These are phyloP conservation scores for Petunia hybrid DNA, from an alignment of 305 asterid genomes.

Conservation along the genomic window DNA sequence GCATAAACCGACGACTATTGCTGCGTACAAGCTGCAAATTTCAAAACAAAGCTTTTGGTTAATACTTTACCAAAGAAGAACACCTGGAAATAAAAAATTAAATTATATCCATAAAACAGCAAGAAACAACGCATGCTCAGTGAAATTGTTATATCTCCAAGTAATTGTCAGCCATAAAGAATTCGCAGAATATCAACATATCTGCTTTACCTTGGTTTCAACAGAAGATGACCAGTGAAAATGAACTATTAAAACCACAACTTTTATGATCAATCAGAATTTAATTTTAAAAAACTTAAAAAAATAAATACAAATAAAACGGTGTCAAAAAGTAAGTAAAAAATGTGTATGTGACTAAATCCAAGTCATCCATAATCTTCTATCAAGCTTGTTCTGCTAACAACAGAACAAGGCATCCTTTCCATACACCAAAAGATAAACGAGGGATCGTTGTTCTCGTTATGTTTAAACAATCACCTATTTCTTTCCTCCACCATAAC, in stretches of 20 bases:
- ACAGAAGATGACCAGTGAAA: too few species aligned
- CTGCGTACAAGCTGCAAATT: constrained; percentile 88
- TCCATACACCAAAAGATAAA: neutral
- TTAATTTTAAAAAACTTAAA: neutral
- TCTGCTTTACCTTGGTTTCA: too few species aligned
- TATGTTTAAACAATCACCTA: neutral
- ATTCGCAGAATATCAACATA: too few species aligned
- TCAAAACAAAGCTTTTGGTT: constrained; percentile 25
- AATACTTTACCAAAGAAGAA: neutral
- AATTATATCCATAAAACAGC: too few species aligned
- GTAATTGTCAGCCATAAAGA: too few species aligned
- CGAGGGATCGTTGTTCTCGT: neutral
- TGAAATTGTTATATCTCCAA: neutral
- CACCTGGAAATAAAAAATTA: too few species aligned
- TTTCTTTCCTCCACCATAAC: neutral
- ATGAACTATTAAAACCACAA: too few species aligned
- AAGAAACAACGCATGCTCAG: neutral
- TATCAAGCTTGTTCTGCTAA: neutral
- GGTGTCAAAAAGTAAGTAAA: neutral
- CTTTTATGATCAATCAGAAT: too few species aligned
- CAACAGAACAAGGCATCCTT: neutral
- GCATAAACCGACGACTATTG: constrained; percentile 91
- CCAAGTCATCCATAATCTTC: neutral
- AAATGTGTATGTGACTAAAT: neutral
- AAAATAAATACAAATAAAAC: neutral